A percentile compares a stretch with the other conserved stretches of the same genome.
These are phyloP conservation scores for Tetrapisispora phaffii DNA, from an alignment of 805 yeast species.

Conservation along the genomic window DNA sequence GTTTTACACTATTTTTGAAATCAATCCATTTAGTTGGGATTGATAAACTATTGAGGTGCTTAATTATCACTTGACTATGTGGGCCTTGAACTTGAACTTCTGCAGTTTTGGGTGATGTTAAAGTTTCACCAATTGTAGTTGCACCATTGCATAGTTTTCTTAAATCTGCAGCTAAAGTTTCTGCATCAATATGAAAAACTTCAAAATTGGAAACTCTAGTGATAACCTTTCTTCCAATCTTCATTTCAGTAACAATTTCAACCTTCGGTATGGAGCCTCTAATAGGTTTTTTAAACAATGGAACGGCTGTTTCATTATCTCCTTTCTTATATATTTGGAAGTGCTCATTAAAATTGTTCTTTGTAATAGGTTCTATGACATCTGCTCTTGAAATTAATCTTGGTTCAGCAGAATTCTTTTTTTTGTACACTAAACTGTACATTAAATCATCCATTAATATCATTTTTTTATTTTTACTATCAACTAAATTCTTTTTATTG, in stretches of 20 bases:
- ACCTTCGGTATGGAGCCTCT: constrained; percentile 66
- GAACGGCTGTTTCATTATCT: constrained; percentile 17
- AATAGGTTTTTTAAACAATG: constrained; percentile 37
- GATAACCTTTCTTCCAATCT: constrained; percentile 71
- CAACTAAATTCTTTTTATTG: constrained; percentile 39
- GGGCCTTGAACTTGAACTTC: constrained; percentile 90
- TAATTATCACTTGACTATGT: constrained; percentile 56
- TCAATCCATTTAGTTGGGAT: constrained; percentile 57
- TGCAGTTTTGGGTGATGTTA: constrained; percentile 38
- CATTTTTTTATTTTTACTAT: constrained; percentile 41
- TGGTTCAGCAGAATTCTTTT: constrained; percentile 24
- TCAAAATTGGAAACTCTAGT: constrained; percentile 68
- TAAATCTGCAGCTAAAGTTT: constrained; percentile 55
- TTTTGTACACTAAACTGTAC: constrained; percentile 31
- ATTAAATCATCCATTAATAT: constrained; percentile 45
- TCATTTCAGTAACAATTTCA: constrained; percentile 57
- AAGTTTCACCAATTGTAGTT: constrained; percentile 56
- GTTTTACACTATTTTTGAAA: constrained; percentile 51
- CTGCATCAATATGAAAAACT: constrained; percentile 53
- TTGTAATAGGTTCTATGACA: constrained; percentile 35
- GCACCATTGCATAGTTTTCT: constrained; percentile 84
- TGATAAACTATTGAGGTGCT: constrained; percentile 50
- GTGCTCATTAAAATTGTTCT: constrained; percentile 38
- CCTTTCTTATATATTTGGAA: constrained; percentile 36
- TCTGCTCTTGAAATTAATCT: constrained; percentile 35